These are phyloP conservation scores for Phytophthora rubi DNA, from an alignment of 352 stramenopile species.

Conservation along the genomic window DNA sequence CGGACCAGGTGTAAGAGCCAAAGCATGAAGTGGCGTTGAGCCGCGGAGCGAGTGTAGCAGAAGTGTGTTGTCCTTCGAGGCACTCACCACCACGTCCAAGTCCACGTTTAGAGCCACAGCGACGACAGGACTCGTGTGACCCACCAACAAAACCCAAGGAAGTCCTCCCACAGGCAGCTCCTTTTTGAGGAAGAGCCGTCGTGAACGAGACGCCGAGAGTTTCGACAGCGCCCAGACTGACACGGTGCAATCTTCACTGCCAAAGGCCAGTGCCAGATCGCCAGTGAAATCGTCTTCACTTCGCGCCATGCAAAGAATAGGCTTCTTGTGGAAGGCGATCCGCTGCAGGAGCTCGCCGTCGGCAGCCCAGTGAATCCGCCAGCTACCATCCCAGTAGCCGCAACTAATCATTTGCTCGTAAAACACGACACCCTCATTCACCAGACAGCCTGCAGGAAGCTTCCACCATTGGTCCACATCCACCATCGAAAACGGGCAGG, in stretches of 20 bases:
- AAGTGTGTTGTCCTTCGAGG: constrained; percentile 76
- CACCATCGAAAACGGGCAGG: constrained; percentile 79
- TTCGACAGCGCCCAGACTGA: constrained; percentile 89
- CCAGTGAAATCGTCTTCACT: constrained; percentile 89
- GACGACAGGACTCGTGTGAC: constrained; percentile 82
- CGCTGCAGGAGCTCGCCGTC: constrained; percentile 85
- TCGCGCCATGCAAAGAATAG: constrained; percentile 85
- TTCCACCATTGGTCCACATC: constrained; percentile 91
- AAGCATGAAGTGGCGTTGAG: constrained; percentile 74
- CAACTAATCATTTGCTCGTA: constrained; percentile 92
- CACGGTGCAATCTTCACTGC: constrained; percentile 86
- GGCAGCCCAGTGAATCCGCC: constrained; percentile 87
- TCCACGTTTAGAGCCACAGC: constrained; percentile 83
- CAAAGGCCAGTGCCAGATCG: constrained; percentile 83
- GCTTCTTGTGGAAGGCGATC: constrained; percentile 90
- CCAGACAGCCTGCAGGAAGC: constrained; percentile 71
- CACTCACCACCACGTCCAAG: constrained; percentile 83
- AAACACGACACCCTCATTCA: constrained; percentile 83
- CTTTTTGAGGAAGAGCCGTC: constrained; percentile 88
- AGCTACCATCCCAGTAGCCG: constrained; percentile 88
- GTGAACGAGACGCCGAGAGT: constrained; percentile 73
- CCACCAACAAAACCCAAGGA: constrained; percentile 81
- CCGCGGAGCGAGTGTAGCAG: constrained; percentile 80
- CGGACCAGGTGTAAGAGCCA: constrained; percentile 59
- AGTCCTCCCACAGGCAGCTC: constrained; percentile 80